phyloP scores from a whole-genome alignment of 2,329 filamentous ascomycete species.

The Penicillium sp. region DNA sequence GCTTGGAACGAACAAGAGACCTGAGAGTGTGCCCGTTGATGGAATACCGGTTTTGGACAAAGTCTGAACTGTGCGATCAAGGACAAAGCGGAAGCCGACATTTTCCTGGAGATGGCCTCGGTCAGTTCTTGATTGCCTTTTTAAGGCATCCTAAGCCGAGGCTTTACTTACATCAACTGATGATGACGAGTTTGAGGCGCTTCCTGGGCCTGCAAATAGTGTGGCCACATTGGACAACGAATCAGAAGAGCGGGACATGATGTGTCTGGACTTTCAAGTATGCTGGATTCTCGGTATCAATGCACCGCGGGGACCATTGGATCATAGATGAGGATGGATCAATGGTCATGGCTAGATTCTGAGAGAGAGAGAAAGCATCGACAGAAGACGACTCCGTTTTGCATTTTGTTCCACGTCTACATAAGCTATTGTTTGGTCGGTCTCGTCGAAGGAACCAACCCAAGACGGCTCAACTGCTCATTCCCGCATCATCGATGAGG shows the following conservation, averaged over 20 bases:
- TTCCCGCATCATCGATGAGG: conserved; percentile 7
- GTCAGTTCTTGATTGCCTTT: conserved; percentile 1
- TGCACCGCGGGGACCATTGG: conserved; percentile 1
- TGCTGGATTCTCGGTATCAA: conserved; percentile 3
- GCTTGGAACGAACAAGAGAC: conserved; percentile 79
- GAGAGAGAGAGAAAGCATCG: not conserved
- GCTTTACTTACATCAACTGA: conserved; percentile 33
- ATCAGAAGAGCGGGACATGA: conserved; percentile 19
- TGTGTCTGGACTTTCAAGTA: conserved; percentile 4
- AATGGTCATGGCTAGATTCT: conserved; percentile 6
- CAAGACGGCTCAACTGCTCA: conserved; percentile 4
- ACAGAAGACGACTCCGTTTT: not conserved
- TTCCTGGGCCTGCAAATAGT: conserved; percentile 33
- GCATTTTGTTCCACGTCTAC: conserved; percentile 6
- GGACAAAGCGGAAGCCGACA: conserved; percentile 32
- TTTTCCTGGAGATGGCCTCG: conserved; percentile 21
- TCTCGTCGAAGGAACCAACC: conserved; percentile 6
- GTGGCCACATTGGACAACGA: conserved; percentile 31
- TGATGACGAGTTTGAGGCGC: conserved; percentile 27
- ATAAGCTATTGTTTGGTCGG: conserved; percentile 3
- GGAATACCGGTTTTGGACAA: conserved; percentile 63
- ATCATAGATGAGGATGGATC: conserved; percentile 1
- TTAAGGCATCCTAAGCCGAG: conserved; percentile 2
- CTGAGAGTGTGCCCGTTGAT: conserved; percentile 59
- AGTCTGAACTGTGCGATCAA: conserved; percentile 61